Evolutionary conservation across 2,329 filamentous ascomycete genomes (phyloP), one percentile per base, ranked within the genome.

Genomic region (Apiospora aurea): DNA sequence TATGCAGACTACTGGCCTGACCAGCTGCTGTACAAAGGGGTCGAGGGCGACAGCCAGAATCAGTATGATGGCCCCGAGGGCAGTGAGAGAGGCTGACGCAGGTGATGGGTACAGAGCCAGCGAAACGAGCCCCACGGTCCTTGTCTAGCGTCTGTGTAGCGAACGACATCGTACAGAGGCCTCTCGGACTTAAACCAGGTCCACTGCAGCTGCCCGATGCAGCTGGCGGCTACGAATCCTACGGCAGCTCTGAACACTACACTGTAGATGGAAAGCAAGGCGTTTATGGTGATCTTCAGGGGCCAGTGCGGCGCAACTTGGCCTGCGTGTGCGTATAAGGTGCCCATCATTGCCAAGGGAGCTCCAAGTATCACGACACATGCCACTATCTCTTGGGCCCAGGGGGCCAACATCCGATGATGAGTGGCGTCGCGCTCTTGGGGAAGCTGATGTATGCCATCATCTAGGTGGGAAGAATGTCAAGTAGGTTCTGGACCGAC

Each of bases 161-260:
- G 68, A 4, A 72, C 69, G 29, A 72, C 26, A 38, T 72, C 71
- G 57, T 70, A 67, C 38, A 72, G 44, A 34, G 71, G 46, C 11
- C 46, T 29, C 29, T 43, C 26, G 2, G 71, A 57, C 0, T n/a
- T 14, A 29, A 70, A 72, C 71, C 71, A 72, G 0, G 29, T 44
- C 71, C 71, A 72, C 44, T 72, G 71, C 34, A 70, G 34, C 24
- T 72, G 71, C 14, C 67, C 46, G 5, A 72, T 34, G 24, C 71
- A 70, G 18, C 68, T 66, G 3, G 68, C 71, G 1, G 70, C n/a
- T 14, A 70, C 24, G 44, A 72, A 57, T n/a, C 29, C 26, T 10
- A 70, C 3, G 4, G 29, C 26, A 2, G 51, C 41, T 1, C 41
- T 69, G 5, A 72, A 49, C 0, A 66, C 26, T 0, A 72, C 41